Base-by-base conservation (phyloP, 768 basidiomycete species). In the Rhodotorula diobovata region DNA sequence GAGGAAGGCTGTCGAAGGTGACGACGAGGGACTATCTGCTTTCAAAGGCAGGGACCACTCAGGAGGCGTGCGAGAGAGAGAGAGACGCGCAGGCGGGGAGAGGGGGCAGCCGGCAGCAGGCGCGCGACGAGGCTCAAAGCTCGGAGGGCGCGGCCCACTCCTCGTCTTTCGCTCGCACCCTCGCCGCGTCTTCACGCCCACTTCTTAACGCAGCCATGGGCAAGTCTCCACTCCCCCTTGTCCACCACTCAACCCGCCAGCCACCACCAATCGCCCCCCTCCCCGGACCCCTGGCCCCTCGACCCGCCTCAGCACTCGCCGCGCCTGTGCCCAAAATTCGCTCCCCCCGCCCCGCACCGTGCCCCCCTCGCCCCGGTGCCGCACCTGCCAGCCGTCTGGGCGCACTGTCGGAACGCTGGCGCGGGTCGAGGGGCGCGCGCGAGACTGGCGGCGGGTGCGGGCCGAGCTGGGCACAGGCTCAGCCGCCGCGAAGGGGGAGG, bases 161-260 rank as follows among this genome's bases (percentile, higher is more conserved):
- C n/a, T 53, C 51, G 51, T n/a, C 41, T 45, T 35, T 59, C 37
- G 58, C 35, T 59, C 41, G 58, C 58, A 59, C 58, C 58, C 58
- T 59, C 58, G 58, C 58, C 58, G 58, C 58, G 58, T 59, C 58
- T 59, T 59, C 58, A 59, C 58, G 58, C 58, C 37, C 56, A 25
- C 58, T 39, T n/a, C 37, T 59, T 35, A 32, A n/a, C 30, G 35
- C 54, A 34, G 34, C n/a, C 58, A 59, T 59, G 58, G 58, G 58
- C 58, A 59, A 59, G 58, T 59, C 58, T 59, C 2, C 35, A 12
- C 12, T 18, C 56, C 37, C 23, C 28, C n/a, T 8, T 8, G 41
- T 39, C 15, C 57, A 25, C 37, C 39, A 8, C 39, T 10, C 58
- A 6, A 6, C 41, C 6, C 39, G 15, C 57, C 28, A 25, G 10